phyloP scores from a whole-genome alignment of 1,284 basidiomycete genomes.

The Moniliella sp. region DNA sequence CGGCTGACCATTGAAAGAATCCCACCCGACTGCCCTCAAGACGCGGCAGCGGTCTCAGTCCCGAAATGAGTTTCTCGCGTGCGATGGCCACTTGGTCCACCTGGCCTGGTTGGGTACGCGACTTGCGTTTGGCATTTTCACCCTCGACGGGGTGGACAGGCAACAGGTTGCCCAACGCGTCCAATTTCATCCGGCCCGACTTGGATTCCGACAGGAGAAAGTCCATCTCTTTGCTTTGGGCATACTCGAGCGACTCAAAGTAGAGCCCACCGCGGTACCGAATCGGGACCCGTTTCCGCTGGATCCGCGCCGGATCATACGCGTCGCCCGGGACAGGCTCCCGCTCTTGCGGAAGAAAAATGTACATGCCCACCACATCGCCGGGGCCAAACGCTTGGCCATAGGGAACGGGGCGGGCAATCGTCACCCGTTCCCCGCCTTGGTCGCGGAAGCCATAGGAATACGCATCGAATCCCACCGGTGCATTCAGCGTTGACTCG shows the following conservation, averaged over 20 bases:
- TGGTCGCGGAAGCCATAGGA: slow-evolving; percentile 77
- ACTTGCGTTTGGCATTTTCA: slow-evolving; percentile 7
- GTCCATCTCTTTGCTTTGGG: slow-evolving; percentile 78
- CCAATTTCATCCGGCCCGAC: slow-evolving; percentile 5
- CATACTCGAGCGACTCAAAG: slow-evolving; percentile 80
- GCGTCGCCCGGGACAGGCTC: slow-evolving; percentile 5
- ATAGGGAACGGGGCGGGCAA: slow-evolving; percentile 60
- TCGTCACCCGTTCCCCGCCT: slow-evolving; percentile 66
- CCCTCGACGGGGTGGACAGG: background rate
- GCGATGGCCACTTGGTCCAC: slow-evolving; percentile 4
- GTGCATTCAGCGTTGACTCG: slow-evolving; percentile 74
- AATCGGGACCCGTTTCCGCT: slow-evolving; percentile 43
- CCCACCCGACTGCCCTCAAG: slow-evolving; percentile 54
- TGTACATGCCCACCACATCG: slow-evolving; percentile 79
- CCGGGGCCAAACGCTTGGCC: slow-evolving; percentile 49
- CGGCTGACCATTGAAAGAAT: slow-evolving; percentile 82
- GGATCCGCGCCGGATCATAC: slow-evolving; percentile 10
- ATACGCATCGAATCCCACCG: slow-evolving; percentile 79
- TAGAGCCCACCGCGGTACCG: slow-evolving; percentile 87
- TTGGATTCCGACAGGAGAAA: slow-evolving; percentile 37
- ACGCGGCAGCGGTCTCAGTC: slow-evolving; percentile 48
- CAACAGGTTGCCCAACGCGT: background rate
- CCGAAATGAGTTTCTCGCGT: background rate
- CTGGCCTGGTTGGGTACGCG: slow-evolving; percentile 1
- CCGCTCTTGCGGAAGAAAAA: slow-evolving; percentile 50